These are phyloP conservation scores for Phytophthora aleatoria DNA, from an alignment of 352 stramenopile species.

Conservation along the genomic window DNA sequence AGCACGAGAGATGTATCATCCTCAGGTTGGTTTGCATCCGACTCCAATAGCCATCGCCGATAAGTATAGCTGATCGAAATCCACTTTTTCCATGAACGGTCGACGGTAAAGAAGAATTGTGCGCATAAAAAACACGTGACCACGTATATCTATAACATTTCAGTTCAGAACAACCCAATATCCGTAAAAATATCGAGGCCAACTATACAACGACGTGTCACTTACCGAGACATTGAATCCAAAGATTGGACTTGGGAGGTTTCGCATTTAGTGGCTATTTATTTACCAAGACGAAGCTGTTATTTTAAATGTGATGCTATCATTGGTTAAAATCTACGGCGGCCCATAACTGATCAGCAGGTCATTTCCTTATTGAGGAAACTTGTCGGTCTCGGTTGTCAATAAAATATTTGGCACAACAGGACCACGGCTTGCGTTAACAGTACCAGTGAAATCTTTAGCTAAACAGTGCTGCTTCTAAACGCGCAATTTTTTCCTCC, in stretches of 20 bases:
- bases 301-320: too few species aligned
- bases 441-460: neutral
- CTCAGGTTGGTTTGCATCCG: constrained; percentile 6
- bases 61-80: constrained; percentile 14
- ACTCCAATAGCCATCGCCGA: constrained; percentile 1
- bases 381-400: too few species aligned
- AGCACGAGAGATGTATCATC: constrained; percentile 4
- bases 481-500: constrained; percentile 48
- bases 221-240: constrained; percentile 7
- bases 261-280: too few species aligned
- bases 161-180: too few species aligned
- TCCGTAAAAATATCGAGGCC: too few species aligned
- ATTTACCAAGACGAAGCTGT: too few species aligned
- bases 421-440: too few species aligned
- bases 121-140: constrained; percentile 6
- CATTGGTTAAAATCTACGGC: too few species aligned
- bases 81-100: neutral
- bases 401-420: too few species aligned
- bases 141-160: neutral
- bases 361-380: too few species aligned
- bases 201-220: neutral
- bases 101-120: constrained; percentile 2
- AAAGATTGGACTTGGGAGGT: too few species aligned
- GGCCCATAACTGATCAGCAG: too few species aligned
- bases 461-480: constrained; percentile 46